Evolutionary conservation across 208 protist genomes (phyloP), one percentile per base, ranked within the genome.

Genomic region (Leishmania guyanensis): DNA sequence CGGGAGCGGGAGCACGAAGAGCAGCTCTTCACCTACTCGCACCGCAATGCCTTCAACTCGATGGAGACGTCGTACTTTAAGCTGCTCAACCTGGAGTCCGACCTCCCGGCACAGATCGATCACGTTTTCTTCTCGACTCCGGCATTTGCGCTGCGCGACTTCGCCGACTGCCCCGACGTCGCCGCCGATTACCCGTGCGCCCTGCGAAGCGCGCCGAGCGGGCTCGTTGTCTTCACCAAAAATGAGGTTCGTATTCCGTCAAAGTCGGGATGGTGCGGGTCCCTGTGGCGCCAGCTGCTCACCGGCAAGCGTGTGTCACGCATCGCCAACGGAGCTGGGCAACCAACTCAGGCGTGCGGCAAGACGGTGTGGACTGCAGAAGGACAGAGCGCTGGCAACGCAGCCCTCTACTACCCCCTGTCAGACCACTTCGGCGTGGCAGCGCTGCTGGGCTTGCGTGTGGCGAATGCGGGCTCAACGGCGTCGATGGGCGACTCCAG

Each of bases 361-460:
- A 84, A 84, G 60, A 36, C 48, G 33, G 20, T 22, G 36, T n/a
- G 1, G 10, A 8, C 39, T 3, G 9, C 69, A 10, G 46, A 51
- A 51, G 69, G 5, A 2, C 22, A 48, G 69, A 17, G 69, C 3
- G 69, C 22, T 12, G 69, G 20, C 26, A 6, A 72, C 16, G 39
- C 39, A 50, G 58, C 39, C 58, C 62, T 81, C 29, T 56, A 81
- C 56, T 95, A 89, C 69, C 90, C 94, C 12, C 71, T 97, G 22
- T 97, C 94, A 2, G 94, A 97, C 74, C 94, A 97, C 90, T 97
- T 92, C 80, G 94, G 94, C 22, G 94, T 97, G n/a, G 92, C 92
- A 12, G 88, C 89, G 20, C 68, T 88, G 29, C 86, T 97, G n/a
- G 70, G 72, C 16, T 78, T 95, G 76, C 79, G 33, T 43, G 56